These are phyloP conservation scores for Ordospora colligata DNA, from an alignment of 371 early-diverging fungal species.

Conservation along the genomic window DNA sequence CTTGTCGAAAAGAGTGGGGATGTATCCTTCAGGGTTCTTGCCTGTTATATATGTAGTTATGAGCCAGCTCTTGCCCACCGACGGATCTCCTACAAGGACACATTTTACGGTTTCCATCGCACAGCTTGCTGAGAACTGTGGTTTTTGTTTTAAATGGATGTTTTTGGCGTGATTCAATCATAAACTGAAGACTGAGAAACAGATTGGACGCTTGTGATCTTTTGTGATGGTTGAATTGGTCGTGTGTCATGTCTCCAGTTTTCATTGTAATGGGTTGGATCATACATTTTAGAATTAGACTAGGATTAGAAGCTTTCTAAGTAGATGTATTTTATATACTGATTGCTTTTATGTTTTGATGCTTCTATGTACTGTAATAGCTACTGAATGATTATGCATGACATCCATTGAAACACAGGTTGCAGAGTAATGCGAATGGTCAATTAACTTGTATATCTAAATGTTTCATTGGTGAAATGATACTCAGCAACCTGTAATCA, in stretches of 20 bases:
- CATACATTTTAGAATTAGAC: too few relatives aligned
- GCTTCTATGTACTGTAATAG: too few relatives aligned
- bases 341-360: too few relatives aligned
- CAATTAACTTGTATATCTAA: too few relatives aligned
- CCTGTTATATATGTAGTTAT: constrained; percentile 35
- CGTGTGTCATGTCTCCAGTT: not conserved
- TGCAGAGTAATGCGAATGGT: too few relatives aligned
- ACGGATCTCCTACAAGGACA: constrained; percentile 49
- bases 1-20: constrained; percentile 68
- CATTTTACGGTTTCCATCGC: constrained; percentile 44
- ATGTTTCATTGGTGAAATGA: too few relatives aligned
- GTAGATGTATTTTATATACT: too few relatives aligned
- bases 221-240: not conserved
- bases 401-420: too few relatives aligned
- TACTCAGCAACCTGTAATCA: too few relatives aligned
- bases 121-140: constrained; percentile 5
- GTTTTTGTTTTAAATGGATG: constrained; percentile 22
- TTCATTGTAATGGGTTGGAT: not conserved
- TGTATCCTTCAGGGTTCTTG: constrained; percentile 9
- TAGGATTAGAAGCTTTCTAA: too few relatives aligned
- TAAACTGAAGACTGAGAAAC: not conserved
- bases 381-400: too few relatives aligned
- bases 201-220: constrained; percentile 5
- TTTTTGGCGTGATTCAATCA: not conserved
- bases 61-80: constrained; percentile 48